Percentiles rank a stretch among this genome's conserved stretches.
These are phyloP conservation scores for Coemansia sp. DNA, from an alignment of 192 early-diverging fungal genomes.

Conservation along the genomic window DNA sequence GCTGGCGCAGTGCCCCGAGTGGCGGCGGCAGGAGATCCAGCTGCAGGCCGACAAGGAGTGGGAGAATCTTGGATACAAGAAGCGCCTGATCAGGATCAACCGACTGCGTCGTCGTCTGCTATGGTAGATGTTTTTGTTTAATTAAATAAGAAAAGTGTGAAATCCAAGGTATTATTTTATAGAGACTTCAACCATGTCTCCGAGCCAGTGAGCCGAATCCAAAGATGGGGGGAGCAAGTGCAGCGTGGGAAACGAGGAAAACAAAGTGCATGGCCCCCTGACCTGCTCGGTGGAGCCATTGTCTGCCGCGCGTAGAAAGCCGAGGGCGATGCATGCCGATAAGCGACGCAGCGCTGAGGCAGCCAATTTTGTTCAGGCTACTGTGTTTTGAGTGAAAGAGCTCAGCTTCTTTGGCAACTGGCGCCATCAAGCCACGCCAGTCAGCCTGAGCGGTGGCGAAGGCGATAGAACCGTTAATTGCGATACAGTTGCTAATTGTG, in stretches of 20 bases:
- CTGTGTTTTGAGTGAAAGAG: background rate
- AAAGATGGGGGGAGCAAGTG: background rate
- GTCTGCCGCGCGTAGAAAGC: background rate
- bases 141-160: background rate
- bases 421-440: background rate
- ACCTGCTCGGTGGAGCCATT: slow-evolving; percentile 1
- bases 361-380: background rate
- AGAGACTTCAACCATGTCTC: background rate
- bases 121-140: slow-evolving; percentile 25
- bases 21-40: slow-evolving; percentile 47
- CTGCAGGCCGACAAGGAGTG: slow-evolving; percentile 41
- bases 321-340: slow-evolving; percentile 3
- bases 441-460: background rate
- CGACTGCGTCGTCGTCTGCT: slow-evolving; percentile 51
- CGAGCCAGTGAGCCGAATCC: background rate
- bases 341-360: background rate
- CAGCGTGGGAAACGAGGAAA: slow-evolving; percentile 16
- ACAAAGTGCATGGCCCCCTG: background rate
- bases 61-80: slow-evolving; percentile 50
- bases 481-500: background rate
- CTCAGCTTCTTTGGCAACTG: background rate
- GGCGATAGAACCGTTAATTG: background rate
- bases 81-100: slow-evolving; percentile 52
- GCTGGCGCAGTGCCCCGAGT: slow-evolving; percentile 36
- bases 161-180: background rate